Base-by-base conservation (phyloP, 495 filamentous ascomycete species). In the Staphylotrichum tortipilum region DNA sequence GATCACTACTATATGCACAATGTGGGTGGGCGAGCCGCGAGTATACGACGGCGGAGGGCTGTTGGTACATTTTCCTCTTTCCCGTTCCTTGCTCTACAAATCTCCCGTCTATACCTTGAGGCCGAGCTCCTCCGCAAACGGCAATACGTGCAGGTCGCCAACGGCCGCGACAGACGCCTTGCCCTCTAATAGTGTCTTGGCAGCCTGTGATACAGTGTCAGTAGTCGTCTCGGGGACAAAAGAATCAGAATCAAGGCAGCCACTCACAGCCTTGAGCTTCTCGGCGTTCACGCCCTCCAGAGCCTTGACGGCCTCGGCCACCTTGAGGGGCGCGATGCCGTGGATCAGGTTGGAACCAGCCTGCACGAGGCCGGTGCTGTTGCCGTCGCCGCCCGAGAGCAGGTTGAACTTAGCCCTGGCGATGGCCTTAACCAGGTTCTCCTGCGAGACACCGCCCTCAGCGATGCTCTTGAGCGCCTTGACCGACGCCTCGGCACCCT, bases 321-420 rank as follows among this genome's bases (percentile, higher is more conserved):
- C 79, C 71, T 97, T 84, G 73, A 89, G 88, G 30, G 89, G 78
- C 76, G 89, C 86, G 69, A 78, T 81, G 47, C 81, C 82, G 58
- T 85, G 82, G 59, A 95, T 75, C 33, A 94, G 66, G 53, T 69
- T 69, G 47, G 71, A 71, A 49, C 62, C 76, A 47, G 68, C 68
- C 52, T 68, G 66, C 41, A 80, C 70, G 50, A 77, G 78, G 31
- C 85, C 86, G 39, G 83, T 76, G 56, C 88, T 88, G 53, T 82
- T 75, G 58, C 77, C 78, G 74, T 96, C 85, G 41, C 84, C 88
- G 34, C 78, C 80, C 64, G 95, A 89, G 35, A 97, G 75, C 39
- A 89, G 86, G 63, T 83, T 80, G 75, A 95, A 99, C 72, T 95
- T 97, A 54, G 94, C 91, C 59, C 86, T 78, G 18, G 92, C 89